phyloP scores from a whole-genome alignment of 805 yeast genomes.

The Cyberlindnera galapagoensis region DNA sequence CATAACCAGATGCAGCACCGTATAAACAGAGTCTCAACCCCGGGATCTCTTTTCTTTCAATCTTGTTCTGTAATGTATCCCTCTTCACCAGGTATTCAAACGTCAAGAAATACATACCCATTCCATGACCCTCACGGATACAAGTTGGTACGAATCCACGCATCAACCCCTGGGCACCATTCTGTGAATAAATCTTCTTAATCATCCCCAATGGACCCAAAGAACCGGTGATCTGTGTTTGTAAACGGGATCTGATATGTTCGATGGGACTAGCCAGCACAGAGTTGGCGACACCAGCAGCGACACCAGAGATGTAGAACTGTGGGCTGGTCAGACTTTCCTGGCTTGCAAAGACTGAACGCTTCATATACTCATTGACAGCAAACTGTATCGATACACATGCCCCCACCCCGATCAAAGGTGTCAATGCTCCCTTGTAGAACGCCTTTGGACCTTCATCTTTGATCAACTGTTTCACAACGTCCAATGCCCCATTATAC shows the following conservation, averaged over 20 bases:
- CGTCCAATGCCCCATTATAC: slow-evolving; percentile 70
- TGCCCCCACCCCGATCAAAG: slow-evolving; percentile 93
- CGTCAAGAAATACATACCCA: slow-evolving; percentile 83
- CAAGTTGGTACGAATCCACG: slow-evolving; percentile 82
- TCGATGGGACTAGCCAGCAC: slow-evolving; percentile 91
- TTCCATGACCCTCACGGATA: slow-evolving; percentile 78
- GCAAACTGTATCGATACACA: slow-evolving; percentile 96
- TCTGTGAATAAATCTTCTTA: slow-evolving; percentile 43
- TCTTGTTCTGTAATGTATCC: slow-evolving; percentile 42
- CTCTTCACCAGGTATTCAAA: slow-evolving; percentile 81
- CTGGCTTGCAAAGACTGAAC: slow-evolving; percentile 45
- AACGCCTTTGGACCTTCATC: slow-evolving; percentile 85
- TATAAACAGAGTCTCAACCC: slow-evolving; percentile 80
- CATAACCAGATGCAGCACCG: slow-evolving; percentile 89
- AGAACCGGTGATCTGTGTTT: slow-evolving; percentile 69
- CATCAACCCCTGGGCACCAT: slow-evolving; percentile 60
- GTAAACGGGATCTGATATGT: slow-evolving; percentile 89
- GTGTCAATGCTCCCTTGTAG: slow-evolving; percentile 91
- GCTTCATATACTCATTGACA: slow-evolving; percentile 89
- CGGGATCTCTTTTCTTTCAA: slow-evolving; percentile 67
- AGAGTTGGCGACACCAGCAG: slow-evolving; percentile 91
- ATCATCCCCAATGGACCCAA: slow-evolving; percentile 72
- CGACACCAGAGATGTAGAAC: slow-evolving; percentile 76
- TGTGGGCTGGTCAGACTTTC: slow-evolving; percentile 49
- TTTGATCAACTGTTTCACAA: slow-evolving; percentile 58